Conservation (phyloP, 2,329 filamentous ascomycete genomes). For the Trichoderma atroviride region DNA sequence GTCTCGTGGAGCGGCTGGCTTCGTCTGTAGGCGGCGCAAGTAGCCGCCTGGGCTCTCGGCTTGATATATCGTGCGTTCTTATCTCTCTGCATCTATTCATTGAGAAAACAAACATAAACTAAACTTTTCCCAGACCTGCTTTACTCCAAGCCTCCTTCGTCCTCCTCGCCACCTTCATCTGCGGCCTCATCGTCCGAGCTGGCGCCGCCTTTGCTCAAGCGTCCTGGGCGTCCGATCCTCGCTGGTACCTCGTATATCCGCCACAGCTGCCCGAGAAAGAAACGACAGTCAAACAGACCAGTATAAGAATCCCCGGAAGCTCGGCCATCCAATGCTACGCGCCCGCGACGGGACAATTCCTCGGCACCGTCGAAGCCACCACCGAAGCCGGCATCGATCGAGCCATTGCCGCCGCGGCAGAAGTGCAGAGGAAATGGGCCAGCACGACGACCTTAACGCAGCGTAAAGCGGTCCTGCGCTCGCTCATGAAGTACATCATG, state of each 20-base stretch:
- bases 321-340: slow-evolving; percentile 80
- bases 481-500: slow-evolving; percentile 79
- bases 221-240: slow-evolving; percentile 45
- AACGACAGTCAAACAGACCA: slow-evolving; percentile 59
- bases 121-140: slow-evolving; percentile 30
- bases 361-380: slow-evolving; percentile 77
- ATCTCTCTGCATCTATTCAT: neutral
- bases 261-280: slow-evolving; percentile 64
- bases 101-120: neutral
- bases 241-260: slow-evolving; percentile 62
- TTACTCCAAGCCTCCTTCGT: slow-evolving; percentile 35
- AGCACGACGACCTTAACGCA: slow-evolving; percentile 75
- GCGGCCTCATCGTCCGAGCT: slow-evolving; percentile 38
- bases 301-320: slow-evolving; percentile 66
- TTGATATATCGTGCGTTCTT: slow-evolving; percentile 33
- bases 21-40: slow-evolving; percentile 1
- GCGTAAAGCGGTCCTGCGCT: slow-evolving; percentile 76
- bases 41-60: slow-evolving; percentile 16
- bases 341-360: slow-evolving; percentile 82
- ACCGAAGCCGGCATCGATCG: slow-evolving; percentile 78
- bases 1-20: slow-evolving; percentile 15
- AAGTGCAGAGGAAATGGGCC: slow-evolving; percentile 78
- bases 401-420: slow-evolving; percentile 70
- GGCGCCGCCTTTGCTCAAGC: slow-evolving; percentile 28
- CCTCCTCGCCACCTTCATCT: slow-evolving; percentile 37